Percentiles rank a stretch among this genome's conserved stretches.
Evolutionary conservation across 1,284 basidiomycete genomes (phyloP).

Genomic region (Trametes sp.): DNA sequence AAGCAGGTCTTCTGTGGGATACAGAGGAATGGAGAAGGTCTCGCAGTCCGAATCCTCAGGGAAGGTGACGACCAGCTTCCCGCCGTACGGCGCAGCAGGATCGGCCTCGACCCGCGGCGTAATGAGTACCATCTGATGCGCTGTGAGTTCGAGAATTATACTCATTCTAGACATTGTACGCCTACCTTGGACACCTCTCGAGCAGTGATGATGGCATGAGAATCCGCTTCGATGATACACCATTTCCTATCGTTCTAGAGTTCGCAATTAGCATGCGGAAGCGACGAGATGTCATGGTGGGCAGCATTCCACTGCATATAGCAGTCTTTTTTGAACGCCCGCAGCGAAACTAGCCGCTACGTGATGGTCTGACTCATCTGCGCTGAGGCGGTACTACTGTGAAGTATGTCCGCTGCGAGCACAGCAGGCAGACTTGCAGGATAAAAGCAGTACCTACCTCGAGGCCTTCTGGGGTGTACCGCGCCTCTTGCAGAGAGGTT

Average conservation of each 20-base stretch:
- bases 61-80: slow-evolving; percentile 61
- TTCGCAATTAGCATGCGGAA: neutral
- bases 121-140: slow-evolving; percentile 70
- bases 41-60: slow-evolving; percentile 63
- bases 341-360: neutral
- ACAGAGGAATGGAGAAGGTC: slow-evolving; percentile 63
- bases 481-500: slow-evolving; percentile 60
- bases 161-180: neutral
- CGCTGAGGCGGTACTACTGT: neutral
- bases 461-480: slow-evolving; percentile 67
- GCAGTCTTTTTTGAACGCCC: too few relatives aligned
- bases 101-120: slow-evolving; percentile 60
- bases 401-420: too few relatives aligned
- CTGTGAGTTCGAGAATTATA: neutral
- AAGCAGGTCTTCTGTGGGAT: slow-evolving; percentile 57
- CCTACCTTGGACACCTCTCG: slow-evolving; percentile 65
- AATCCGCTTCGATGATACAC: slow-evolving; percentile 67
- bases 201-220: slow-evolving; percentile 66
- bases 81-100: slow-evolving; percentile 51
- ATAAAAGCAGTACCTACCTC: slow-evolving; percentile 51
- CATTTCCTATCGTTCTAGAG: slow-evolving; percentile 72
- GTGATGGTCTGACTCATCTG: neutral
- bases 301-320: too few relatives aligned
- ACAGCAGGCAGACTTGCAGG: neutral
- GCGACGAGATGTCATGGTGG: too few relatives aligned